Conservation (phyloP, 2,329 filamentous ascomycete genomes). For the Colletotrichum graminicola region DNA sequence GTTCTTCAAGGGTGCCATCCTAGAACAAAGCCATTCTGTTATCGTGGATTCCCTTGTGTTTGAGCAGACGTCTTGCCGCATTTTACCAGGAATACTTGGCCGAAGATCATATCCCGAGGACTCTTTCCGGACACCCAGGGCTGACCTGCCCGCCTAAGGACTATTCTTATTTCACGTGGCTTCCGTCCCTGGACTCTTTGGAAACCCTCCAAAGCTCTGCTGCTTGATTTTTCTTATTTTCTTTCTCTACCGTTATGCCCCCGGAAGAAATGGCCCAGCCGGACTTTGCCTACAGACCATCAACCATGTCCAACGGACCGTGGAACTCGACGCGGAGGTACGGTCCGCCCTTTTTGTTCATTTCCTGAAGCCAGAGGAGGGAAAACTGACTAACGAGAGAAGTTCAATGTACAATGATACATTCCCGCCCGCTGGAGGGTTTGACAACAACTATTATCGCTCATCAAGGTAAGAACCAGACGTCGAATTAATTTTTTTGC, state of each 20-base stretch:
- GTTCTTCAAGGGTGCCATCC: constrained; percentile 40
- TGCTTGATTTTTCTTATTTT: constrained; percentile 35
- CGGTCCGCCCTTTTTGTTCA: constrained; percentile 49
- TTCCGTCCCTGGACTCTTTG: constrained; percentile 38
- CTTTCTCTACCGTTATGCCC: constrained; percentile 49
- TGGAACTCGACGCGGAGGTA: constrained; percentile 68
- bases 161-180: constrained; percentile 43
- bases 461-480: constrained; percentile 54
- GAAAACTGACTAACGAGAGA: constrained; percentile 43
- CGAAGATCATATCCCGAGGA: constrained; percentile 39
- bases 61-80: constrained; percentile 40
- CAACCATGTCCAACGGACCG: constrained; percentile 60
- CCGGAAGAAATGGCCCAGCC: constrained; percentile 60
- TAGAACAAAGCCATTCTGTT: constrained; percentile 41
- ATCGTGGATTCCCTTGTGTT: constrained; percentile 44
- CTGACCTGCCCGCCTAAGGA: constrained; percentile 41
- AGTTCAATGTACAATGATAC: constrained; percentile 52
- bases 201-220: constrained; percentile 25
- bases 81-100: constrained; percentile 42
- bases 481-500: constrained; percentile 18
- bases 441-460: constrained; percentile 54
- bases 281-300: constrained; percentile 61
- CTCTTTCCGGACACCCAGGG: constrained; percentile 40
- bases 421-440: constrained; percentile 49
- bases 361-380: constrained; percentile 24